Conservation (phyloP, 768 basidiomycete species). For the Agaricus blazei region DNA sequence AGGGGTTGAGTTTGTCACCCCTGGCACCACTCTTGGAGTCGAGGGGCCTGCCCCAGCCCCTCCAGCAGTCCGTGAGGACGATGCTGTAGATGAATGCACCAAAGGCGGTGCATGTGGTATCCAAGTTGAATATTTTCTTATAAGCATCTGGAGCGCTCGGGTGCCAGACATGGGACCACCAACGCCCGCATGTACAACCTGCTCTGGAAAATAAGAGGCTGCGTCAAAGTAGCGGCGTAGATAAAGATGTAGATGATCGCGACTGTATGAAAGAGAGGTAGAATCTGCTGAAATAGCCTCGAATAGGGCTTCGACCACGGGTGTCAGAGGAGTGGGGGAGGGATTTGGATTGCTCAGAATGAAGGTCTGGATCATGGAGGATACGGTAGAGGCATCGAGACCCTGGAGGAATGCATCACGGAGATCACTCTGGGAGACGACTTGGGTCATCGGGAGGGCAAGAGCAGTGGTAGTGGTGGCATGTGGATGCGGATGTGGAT, state of each 20-base stretch:
- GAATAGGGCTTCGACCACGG: conserved; percentile 49
- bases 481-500: conserved; percentile 10
- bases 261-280: conserved; percentile 23
- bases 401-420: conserved; percentile 45
- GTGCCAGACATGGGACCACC: conserved; percentile 52
- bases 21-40: conserved; percentile 6
- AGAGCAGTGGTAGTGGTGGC: conserved; percentile 13
- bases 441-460: conserved; percentile 23
- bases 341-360: conserved; percentile 42
- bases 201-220: conserved; percentile 28
- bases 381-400: conserved; percentile 42
- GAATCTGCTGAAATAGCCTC: conserved; percentile 41
- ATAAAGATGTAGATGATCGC: conserved; percentile 32
- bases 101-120: conserved; percentile 24
- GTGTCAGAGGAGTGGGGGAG: conserved; percentile 43
- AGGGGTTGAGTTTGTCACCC: conserved; percentile 12
- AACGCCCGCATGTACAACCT: conserved; percentile 48
- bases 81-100: conserved; percentile 10
- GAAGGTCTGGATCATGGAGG: conserved; percentile 50
- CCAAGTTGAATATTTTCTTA: conserved; percentile 56
- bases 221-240: conserved; percentile 38
- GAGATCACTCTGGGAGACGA: conserved; percentile 23
- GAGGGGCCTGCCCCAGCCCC: not conserved
- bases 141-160: conserved; percentile 52
- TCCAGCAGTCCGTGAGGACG: not conserved